A percentile compares a stretch with the other conserved stretches of the same genome.
These are phyloP conservation scores for Coniochaeta sp. DNA, from an alignment of 2,329 filamentous ascomycete genomes.

Conservation along the genomic window DNA sequence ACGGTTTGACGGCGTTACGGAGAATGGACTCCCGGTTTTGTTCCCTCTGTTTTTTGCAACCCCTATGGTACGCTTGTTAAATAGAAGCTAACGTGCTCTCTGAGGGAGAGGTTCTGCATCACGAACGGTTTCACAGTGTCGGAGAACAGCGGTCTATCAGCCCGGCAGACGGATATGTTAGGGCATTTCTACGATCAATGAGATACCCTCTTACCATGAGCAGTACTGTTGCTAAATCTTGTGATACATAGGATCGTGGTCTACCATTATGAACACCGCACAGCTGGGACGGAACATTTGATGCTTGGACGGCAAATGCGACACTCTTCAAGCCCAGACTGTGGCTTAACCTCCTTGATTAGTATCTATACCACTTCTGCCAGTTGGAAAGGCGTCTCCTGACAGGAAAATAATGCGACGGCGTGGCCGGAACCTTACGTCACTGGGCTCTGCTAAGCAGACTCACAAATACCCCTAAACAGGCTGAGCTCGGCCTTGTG, in stretches of 20 bases:
- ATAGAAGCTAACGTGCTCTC: constrained; percentile 2
- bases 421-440: not conserved
- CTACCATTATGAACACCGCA: not conserved
- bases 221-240: not conserved
- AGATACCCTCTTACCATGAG: not conserved
- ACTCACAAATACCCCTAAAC: not conserved
- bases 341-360: too few species aligned
- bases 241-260: not conserved
- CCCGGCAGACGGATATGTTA: too few species aligned
- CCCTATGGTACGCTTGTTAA: not conserved
- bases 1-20: not conserved
- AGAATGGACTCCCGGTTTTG: not conserved
- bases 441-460: not conserved
- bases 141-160: too few species aligned
- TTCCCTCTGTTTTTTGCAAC: not conserved
- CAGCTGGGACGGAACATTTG: too few species aligned
- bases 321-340: too few species aligned
- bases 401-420: too few species aligned
- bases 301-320: too few species aligned
- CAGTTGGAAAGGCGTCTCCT: too few species aligned
- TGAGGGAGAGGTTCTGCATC: not conserved
- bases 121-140: not conserved
- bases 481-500: not conserved
- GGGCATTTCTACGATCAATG: not conserved
- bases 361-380: too few species aligned